Conservation (phyloP, 1,284 basidiomycete species). For the Trametes pubescens region DNA sequence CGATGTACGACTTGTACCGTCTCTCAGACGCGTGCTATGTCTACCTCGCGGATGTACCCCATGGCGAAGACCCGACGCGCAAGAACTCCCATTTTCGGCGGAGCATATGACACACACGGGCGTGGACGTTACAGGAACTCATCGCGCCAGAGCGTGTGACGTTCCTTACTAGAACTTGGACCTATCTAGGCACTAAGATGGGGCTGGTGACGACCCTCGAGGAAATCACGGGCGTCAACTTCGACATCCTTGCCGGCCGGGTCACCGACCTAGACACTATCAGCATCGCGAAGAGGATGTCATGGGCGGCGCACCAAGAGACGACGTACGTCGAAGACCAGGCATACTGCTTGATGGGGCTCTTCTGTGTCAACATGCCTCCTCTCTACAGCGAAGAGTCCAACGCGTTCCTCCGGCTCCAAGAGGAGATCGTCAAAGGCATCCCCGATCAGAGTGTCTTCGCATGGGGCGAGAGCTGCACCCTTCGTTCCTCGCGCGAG, state of each 20-base stretch:
- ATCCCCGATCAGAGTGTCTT: constrained; percentile 12
- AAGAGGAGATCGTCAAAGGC: constrained; percentile 8
- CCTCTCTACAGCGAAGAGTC: constrained; percentile 8
- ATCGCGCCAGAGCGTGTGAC: constrained; percentile 3
- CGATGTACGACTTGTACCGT: neutral
- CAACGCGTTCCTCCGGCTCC: constrained; percentile 6
- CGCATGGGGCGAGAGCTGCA: constrained; percentile 6
- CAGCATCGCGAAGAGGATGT: constrained; percentile 7
- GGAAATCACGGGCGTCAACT: constrained; percentile 3
- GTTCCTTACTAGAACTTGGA: constrained; percentile 6
- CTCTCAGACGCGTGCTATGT: neutral
- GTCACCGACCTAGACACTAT: neutral
- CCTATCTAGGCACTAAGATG: constrained; percentile 9
- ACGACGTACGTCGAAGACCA: constrained; percentile 1
- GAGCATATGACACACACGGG: constrained; percentile 7
- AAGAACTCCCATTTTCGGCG: neutral
- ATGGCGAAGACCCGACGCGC: neutral
- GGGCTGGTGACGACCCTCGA: neutral
- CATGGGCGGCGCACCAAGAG: neutral
- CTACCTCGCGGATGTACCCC: neutral
- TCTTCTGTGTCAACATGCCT: constrained; percentile 10
- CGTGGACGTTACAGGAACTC: constrained; percentile 18
- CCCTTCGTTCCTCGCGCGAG: neutral
- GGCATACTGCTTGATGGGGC: constrained; percentile 11
- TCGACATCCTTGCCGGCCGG: neutral